A percentile compares a stretch with the other conserved stretches of the same genome.
Conservation (phyloP, 371 early-diverging fungal species). For the Basidiobolus meristosporus region DNA sequence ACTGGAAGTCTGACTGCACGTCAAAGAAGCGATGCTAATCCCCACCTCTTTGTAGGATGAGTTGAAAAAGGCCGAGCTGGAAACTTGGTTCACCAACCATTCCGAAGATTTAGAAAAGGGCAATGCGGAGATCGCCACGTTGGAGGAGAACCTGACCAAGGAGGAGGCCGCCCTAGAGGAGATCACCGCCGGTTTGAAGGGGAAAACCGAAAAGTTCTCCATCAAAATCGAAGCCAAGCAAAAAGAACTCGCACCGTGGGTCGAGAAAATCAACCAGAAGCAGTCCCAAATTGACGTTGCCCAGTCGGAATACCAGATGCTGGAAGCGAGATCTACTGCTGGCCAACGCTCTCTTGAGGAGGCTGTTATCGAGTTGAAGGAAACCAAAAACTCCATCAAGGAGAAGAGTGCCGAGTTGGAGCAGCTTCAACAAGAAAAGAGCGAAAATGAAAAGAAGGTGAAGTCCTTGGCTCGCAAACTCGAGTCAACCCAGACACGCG, state of each 20-base stretch:
- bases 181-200: conserved; percentile 60
- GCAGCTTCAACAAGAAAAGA: conserved; percentile 7
- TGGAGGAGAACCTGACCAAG: conserved; percentile 32
- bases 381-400: conserved; percentile 14
- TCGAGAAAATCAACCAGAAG: conserved; percentile 47
- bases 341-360: conserved; percentile 1
- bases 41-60: neutral
- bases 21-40: neutral
- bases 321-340: conserved; percentile 24
- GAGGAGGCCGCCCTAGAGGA: conserved; percentile 56
- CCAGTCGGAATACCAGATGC: conserved; percentile 49
- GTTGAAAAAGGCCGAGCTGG: neutral
- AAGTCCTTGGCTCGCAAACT: neutral
- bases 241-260: conserved; percentile 66
- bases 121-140: conserved; percentile 26
- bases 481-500: conserved; percentile 4
- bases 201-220: conserved; percentile 55
- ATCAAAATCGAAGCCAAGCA: conserved; percentile 56
- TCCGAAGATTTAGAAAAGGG: conserved; percentile 26
- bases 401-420: conserved; percentile 15
- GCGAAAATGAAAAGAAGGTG: conserved; percentile 2
- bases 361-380: conserved; percentile 24
- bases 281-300: conserved; percentile 57
- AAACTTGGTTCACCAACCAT: conserved; percentile 25
- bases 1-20: neutral